Conservation (phyloP, 768 basidiomycete genomes). For the Ramaria sp. region DNA sequence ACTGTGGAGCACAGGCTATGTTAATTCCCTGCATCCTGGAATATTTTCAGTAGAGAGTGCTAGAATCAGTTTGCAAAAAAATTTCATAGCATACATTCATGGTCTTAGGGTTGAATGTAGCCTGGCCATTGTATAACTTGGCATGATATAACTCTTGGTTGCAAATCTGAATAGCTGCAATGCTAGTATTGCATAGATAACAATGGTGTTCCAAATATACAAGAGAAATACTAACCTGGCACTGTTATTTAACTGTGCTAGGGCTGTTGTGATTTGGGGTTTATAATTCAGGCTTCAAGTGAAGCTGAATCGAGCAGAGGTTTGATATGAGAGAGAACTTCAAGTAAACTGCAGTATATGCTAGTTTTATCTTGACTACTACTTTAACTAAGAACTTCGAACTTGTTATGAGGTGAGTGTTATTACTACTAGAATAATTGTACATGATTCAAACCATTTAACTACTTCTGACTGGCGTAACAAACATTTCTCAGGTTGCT, state of each 20-base stretch:
- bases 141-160: constrained; percentile 2
- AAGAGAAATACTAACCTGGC: not conserved
- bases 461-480: too few species aligned
- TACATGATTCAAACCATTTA: too few species aligned
- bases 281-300: too few species aligned
- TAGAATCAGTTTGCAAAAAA: constrained; percentile 11
- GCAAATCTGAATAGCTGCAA: not conserved
- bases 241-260: not conserved
- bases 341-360: too few species aligned
- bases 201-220: not conserved
- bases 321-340: too few species aligned
- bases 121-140: not conserved
- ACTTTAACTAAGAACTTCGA: too few species aligned
- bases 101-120: not conserved
- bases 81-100: not conserved
- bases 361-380: too few species aligned
- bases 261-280: too few species aligned
- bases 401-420: too few species aligned
- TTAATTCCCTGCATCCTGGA: constrained; percentile 12
- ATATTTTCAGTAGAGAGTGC: constrained; percentile 15
- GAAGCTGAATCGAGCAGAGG: too few species aligned
- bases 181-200: not conserved
- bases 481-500: too few species aligned
- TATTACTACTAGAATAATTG: too few species aligned
- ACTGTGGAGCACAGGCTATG: constrained; percentile 3